These are phyloP conservation scores for Solanum rostratum DNA, from an alignment of 257 asterid genomes.

Conservation along the genomic window DNA sequence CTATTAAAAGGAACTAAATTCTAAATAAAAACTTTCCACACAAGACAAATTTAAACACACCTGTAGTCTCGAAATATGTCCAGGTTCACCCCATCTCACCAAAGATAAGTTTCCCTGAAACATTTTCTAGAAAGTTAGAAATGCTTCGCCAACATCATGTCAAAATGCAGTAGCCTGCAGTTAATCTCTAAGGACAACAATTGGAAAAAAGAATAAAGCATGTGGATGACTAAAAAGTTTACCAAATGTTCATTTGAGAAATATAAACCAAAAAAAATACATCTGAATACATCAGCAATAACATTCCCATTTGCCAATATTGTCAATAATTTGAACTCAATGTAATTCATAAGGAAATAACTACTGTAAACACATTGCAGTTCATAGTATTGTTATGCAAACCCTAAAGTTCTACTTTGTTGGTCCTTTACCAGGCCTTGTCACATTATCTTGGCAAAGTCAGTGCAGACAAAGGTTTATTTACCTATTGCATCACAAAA, in stretches of 20 bases:
- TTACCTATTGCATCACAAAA: background rate
- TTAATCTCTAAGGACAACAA: background rate
- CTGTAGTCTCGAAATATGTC: constrained; percentile 73
- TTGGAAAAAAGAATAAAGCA: background rate
- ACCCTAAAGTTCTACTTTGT: background rate
- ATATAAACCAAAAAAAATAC: background rate
- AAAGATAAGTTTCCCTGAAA: constrained; percentile 77
- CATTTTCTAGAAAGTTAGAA: background rate
- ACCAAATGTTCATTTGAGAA: background rate
- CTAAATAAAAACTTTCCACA: background rate
- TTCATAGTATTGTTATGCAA: background rate
- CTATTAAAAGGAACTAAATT: background rate
- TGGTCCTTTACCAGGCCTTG: background rate
- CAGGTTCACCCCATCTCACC: constrained; percentile 76
- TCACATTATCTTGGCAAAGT: background rate
- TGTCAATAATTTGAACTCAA: background rate
- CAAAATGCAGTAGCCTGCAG: background rate
- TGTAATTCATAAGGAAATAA: background rate
- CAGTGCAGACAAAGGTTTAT: background rate
- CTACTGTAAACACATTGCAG: background rate
- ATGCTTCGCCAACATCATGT: background rate
- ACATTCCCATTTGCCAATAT: background rate
- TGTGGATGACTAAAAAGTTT: background rate
- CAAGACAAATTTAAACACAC: constrained; percentile 21
- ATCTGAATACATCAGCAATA: background rate